phyloP scores from a whole-genome alignment of 805 yeast species.

The Saccharomycopsis javanensis region DNA sequence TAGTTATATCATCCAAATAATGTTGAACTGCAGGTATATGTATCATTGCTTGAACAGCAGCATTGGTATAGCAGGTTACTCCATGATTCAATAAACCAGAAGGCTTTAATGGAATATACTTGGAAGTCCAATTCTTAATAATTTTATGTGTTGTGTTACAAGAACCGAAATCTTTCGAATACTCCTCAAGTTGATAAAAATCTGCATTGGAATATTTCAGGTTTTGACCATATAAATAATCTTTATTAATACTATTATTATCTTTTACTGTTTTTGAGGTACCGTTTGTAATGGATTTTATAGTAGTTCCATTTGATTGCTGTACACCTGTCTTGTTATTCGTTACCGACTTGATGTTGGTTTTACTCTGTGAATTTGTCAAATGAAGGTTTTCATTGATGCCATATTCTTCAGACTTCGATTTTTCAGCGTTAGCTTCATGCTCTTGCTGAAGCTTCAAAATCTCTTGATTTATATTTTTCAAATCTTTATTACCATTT shows the following conservation, averaged over 20 bases:
- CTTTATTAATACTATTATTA: constrained; percentile 3
- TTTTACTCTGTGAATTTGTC: background rate
- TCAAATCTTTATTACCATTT: background rate
- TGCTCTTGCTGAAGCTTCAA: background rate
- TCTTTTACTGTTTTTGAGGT: background rate
- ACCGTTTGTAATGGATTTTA: background rate
- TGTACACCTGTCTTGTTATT: background rate
- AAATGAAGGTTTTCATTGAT: too few species aligned
- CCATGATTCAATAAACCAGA: constrained; percentile 80
- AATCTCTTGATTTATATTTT: background rate
- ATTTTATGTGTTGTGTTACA: constrained; percentile 44
- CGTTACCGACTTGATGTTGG: background rate
- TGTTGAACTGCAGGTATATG: constrained; percentile 89
- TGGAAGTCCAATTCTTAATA: constrained; percentile 60
- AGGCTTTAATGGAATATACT: constrained; percentile 38
- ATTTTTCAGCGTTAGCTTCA: background rate
- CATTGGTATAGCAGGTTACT: constrained; percentile 93
- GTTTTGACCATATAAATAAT: constrained; percentile 16
- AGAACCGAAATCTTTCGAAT: constrained; percentile 52
- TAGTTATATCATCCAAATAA: constrained; percentile 60
- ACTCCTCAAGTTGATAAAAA: constrained; percentile 53
- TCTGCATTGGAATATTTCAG: constrained; percentile 23
- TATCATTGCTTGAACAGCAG: constrained; percentile 83
- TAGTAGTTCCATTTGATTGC: background rate
- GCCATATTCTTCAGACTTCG: too few species aligned